Conservation (phyloP, 2,329 filamentous ascomycete species). For the Cladosporium sp. region DNA sequence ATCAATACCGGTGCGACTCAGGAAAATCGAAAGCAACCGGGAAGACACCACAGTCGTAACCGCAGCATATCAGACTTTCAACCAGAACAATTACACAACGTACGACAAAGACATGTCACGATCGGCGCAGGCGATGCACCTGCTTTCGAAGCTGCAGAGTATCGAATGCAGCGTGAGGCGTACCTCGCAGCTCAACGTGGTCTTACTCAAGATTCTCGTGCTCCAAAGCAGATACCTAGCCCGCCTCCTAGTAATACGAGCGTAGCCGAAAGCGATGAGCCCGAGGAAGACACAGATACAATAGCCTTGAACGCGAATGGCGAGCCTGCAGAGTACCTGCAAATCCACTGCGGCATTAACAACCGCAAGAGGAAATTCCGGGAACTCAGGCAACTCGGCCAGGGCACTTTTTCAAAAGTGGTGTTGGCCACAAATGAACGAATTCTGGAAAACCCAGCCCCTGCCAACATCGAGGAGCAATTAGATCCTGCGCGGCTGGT, state of each 20-base stretch:
- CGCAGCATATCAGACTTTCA: conserved; percentile 87
- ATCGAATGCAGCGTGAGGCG: conserved; percentile 70
- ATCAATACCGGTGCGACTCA: conserved; percentile 26
- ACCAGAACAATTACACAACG: conserved; percentile 68
- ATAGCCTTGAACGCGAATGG: conserved; percentile 40
- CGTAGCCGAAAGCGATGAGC: conserved; percentile 56
- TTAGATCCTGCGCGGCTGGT: conserved; percentile 78
- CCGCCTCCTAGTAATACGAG: conserved; percentile 74
- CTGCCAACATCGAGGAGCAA: conserved; percentile 46
- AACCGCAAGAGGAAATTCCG: conserved; percentile 80
- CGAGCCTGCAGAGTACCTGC: conserved; percentile 42
- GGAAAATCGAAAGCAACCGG: conserved; percentile 25
- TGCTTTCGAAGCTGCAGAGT: conserved; percentile 50
- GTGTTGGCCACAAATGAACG: conserved; percentile 83
- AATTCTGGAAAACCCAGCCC: conserved; percentile 32
- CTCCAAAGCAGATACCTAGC: conserved; percentile 57
- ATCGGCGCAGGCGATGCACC: conserved; percentile 59
- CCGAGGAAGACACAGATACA: conserved; percentile 40
- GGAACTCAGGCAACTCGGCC: conserved; percentile 76
- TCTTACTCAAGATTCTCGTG: conserved; percentile 56
- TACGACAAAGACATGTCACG: conserved; percentile 69
- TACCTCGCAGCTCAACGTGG: conserved; percentile 79
- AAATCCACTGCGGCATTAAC: conserved; percentile 55
- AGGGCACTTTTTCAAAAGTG: conserved; percentile 94
- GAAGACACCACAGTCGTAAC: conserved; percentile 62